Percentiles rank a stretch among this genome's conserved stretches.
Evolutionary conservation across 148 eudicot genomes (phyloP).

Genomic region (Fallopia convolvulus): DNA sequence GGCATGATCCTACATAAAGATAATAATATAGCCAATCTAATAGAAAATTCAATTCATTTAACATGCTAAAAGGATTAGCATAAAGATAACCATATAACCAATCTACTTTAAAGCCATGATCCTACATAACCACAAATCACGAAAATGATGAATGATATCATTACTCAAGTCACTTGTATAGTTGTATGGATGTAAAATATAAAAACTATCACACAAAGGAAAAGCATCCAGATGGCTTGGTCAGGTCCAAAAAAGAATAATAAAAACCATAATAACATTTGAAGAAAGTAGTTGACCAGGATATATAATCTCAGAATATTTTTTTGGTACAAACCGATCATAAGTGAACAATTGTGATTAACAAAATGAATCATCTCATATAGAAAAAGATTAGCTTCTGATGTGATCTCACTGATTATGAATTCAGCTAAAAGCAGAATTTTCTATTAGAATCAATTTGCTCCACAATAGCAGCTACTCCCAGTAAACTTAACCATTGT

Average conservation of each 20-base stretch:
- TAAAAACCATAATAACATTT: background rate
- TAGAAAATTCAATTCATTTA: no score
- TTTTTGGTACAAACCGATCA: background rate
- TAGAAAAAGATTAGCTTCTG: background rate
- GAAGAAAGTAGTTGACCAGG: background rate
- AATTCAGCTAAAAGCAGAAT: background rate
- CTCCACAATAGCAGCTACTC: background rate
- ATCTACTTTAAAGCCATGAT: background rate
- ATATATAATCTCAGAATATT: background rate
- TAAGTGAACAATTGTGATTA: background rate
- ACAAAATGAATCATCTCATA: background rate
- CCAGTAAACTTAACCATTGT: background rate
- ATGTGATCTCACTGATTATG: background rate
- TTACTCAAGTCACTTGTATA: background rate
- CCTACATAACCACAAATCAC: background rate
- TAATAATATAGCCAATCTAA: no score
- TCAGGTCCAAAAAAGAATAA: background rate
- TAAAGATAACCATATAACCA: background rate
- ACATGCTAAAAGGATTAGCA: no score
- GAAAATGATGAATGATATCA: background rate
- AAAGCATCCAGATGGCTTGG: background rate
- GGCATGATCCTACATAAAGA: no score
- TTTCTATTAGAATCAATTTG: background rate
- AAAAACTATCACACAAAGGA: background rate
- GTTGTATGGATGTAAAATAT: background rate